A percentile compares a stretch with the other conserved stretches of the same genome.
Evolutionary conservation across 129 eudicot genomes (phyloP).

Genomic region (Sambucus nigra): DNA sequence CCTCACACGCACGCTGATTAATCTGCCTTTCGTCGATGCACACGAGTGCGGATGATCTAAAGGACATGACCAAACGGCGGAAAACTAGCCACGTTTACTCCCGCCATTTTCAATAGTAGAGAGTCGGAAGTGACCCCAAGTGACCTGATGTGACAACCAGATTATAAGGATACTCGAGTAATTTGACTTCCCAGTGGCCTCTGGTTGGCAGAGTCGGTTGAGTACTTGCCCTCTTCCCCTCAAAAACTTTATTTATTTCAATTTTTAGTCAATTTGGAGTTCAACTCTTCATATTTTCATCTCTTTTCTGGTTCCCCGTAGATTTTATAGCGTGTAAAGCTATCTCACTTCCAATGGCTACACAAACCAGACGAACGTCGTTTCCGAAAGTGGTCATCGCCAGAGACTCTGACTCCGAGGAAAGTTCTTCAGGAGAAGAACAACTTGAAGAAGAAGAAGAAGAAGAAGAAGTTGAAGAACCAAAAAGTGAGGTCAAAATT

Average conservation of each 20-base stretch:
- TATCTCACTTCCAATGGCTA: slow-evolving; percentile 29
- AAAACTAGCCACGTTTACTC: slow-evolving; percentile 50
- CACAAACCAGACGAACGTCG: slow-evolving; percentile 36
- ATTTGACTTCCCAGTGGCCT: neutral
- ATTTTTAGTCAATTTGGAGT: too few species aligned
- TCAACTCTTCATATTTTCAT: neutral
- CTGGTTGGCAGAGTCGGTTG: slow-evolving; percentile 6
- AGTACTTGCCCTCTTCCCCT: neutral
- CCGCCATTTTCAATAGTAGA: slow-evolving; percentile 32
- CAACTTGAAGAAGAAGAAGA: slow-evolving; percentile 15
- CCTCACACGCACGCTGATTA: too few species aligned
- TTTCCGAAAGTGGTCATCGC: slow-evolving; percentile 70
- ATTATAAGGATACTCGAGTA: slow-evolving; percentile 14
- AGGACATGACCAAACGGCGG: slow-evolving; percentile 14
- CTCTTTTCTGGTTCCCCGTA: neutral
- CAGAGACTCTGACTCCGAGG: slow-evolving; percentile 55
- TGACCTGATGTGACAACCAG: neutral
- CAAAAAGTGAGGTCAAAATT: slow-evolving; percentile 10
- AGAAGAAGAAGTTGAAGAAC: slow-evolving; percentile 18
- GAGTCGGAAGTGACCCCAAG: slow-evolving; percentile 16
- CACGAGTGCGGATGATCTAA: too few species aligned
- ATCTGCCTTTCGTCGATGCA: too few species aligned
- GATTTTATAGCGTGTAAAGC: neutral
- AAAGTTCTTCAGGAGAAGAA: slow-evolving; percentile 54
- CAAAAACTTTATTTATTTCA: too few species aligned